Evolutionary conservation across 139 green algal species (phyloP), one percentile per base, ranked within the genome.

Genomic region (Chlamydomonas schloesseri): DNA sequence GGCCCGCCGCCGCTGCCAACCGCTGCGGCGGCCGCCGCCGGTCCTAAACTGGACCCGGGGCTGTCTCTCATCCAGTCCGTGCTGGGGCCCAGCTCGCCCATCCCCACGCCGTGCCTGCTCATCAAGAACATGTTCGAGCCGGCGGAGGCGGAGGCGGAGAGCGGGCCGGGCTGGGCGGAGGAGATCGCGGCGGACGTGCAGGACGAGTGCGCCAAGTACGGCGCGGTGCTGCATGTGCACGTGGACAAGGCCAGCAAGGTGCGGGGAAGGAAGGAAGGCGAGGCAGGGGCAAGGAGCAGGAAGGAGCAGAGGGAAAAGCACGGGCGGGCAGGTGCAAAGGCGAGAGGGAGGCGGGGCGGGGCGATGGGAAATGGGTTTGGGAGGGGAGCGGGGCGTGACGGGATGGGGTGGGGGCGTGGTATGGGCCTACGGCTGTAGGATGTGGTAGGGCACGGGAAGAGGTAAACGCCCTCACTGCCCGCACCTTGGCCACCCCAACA

Each of bases 121-220:
- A 91, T 99, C 67, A 99, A 98, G 87, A 99, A 99, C 93, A 97
- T 98, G 94, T 99, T 99, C 84, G 89, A 97, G 86, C 93, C 97
- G 11, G 73, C 94, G 86, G 93, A 92, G 87, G 91, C 91, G 53
- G 95, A 99, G 94, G 53, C 82, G 50, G 50, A 71, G 36, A 95
- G 87, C 0, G 94, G 95, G 36, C 88, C 91, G 6, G 92, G 94
- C 47, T 99, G 98, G 97, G 90, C 95, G 9, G 57, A 93, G n/a
- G 97, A 99, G 72, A 97, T 99, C 46, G 89, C 86, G 13, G 87
- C 94, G 50, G 97, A 99, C 64, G 95, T 99, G 58, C 88, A 86
- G 76, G 93, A 96, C 14, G 97, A 99, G 91, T 98, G 95, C 89
- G 87, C 87, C 83, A 99, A 99, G 91, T 99, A 95, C 92, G 97